These are phyloP conservation scores for Fusarium sublunatum DNA, from an alignment of 2,329 filamentous ascomycete species.

Conservation along the genomic window DNA sequence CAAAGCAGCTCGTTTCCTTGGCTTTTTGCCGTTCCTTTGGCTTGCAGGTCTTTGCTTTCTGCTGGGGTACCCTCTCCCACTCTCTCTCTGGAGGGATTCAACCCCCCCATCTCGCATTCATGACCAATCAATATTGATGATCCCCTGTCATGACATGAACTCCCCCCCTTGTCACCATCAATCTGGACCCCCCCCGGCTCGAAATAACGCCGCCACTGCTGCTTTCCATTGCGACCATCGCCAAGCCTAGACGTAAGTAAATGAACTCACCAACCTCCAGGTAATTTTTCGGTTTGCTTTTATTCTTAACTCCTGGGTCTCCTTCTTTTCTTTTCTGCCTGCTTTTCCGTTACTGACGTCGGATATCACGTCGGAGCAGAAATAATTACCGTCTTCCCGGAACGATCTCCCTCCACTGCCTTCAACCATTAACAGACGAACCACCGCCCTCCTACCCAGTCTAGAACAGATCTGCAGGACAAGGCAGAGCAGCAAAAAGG, in stretches of 20 bases:
- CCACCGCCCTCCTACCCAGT: slow-evolving; percentile 11
- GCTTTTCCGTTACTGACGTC: slow-evolving; percentile 12
- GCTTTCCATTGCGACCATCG: slow-evolving; percentile 19
- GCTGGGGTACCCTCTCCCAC: slow-evolving; percentile 16
- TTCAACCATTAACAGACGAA: slow-evolving; percentile 25
- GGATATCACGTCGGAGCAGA: slow-evolving; percentile 19
- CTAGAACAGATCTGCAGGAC: slow-evolving; percentile 35
- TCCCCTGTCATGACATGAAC: slow-evolving; percentile 19
- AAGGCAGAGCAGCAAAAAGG: slow-evolving; percentile 21
- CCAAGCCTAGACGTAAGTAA: slow-evolving; percentile 30
- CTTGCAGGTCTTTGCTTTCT: background rate
- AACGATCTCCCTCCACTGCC: slow-evolving; percentile 10
- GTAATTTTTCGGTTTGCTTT: slow-evolving; percentile 4
- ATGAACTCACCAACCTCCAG: slow-evolving; percentile 39
- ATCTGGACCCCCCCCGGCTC: slow-evolving; percentile 11
- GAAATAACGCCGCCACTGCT: slow-evolving; percentile 32
- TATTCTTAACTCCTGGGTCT: slow-evolving; percentile 1
- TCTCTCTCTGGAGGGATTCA: slow-evolving; percentile 11
- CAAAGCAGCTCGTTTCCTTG: slow-evolving; percentile 16
- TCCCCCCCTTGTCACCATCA: slow-evolving; percentile 24
- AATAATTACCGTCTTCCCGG: slow-evolving; percentile 10
- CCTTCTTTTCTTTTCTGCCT: background rate
- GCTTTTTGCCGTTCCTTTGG: slow-evolving; percentile 3
- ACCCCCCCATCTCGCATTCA: slow-evolving; percentile 6
- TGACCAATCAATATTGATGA: slow-evolving; percentile 23